phyloP scores from a whole-genome alignment of 1,139 yeast genomes.

The Williopsis jadinii region DNA sequence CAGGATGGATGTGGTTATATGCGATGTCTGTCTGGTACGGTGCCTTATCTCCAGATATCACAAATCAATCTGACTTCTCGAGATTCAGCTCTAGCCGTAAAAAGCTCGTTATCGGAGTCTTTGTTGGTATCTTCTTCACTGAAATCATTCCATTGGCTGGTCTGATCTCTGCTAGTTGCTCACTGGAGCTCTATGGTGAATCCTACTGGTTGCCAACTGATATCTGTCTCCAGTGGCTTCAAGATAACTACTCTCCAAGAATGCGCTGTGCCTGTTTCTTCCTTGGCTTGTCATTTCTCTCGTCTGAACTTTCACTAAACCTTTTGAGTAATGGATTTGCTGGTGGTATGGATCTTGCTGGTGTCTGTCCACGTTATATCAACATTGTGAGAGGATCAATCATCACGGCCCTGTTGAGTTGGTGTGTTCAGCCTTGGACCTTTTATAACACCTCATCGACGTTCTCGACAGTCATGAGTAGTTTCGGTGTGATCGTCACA shows the following conservation, averaged over 20 bases:
- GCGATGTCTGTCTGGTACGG: constrained; percentile 29
- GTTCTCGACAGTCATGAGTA: constrained; percentile 29
- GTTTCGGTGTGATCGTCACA: constrained; percentile 29
- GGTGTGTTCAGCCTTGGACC: constrained; percentile 35
- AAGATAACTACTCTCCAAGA: constrained; percentile 25
- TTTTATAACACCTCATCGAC: constrained; percentile 31
- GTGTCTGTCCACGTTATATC: constrained; percentile 30
- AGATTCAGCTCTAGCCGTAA: constrained; percentile 28
- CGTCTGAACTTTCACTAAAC: constrained; percentile 31
- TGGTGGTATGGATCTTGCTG: constrained; percentile 38
- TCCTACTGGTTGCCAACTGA: constrained; percentile 31
- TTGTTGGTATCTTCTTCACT: constrained; percentile 24
- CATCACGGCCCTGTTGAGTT: constrained; percentile 27
- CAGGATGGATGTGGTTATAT: constrained; percentile 27
- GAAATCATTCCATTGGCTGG: constrained; percentile 37
- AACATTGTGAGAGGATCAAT: constrained; percentile 32
- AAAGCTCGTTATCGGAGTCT: constrained; percentile 20
- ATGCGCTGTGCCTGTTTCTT: constrained; percentile 35
- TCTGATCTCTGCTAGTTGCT: constrained; percentile 29
- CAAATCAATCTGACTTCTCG: constrained; percentile 39
- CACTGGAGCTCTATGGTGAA: constrained; percentile 24
- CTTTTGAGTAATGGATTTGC: constrained; percentile 33
- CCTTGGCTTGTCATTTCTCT: constrained; percentile 27
- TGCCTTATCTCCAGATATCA: constrained; percentile 30
- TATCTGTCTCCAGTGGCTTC: constrained; percentile 28